Evolutionary conservation across 495 filamentous ascomycete species (phyloP), one percentile per base, ranked within the genome.

Genomic region (Tuber melanosporum): DNA sequence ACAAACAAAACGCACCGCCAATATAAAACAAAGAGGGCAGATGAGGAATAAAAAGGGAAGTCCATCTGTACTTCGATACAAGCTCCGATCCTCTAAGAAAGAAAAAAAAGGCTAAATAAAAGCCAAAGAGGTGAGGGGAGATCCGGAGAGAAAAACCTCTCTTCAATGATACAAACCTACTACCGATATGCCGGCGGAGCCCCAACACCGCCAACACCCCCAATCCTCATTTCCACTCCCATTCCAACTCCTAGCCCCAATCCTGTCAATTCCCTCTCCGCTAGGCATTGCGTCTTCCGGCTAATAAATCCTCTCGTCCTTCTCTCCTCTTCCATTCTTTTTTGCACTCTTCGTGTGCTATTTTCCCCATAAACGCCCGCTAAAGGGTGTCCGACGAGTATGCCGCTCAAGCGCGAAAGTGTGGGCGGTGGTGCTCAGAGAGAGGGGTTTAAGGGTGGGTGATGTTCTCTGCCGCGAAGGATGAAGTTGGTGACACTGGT

Each of bases 281-380:
- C 81, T 22, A 79, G 77, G 52, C 52, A 62, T 80, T 80, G 82
- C 78, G 78, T 80, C 49, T 79, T 79, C 22, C 75, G 86, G 86
- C 76, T 87, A 86, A 79, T 85, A n/a, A 62, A 10, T 84, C 82
- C 88, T 85, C 82, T 88, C 86, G 71, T 79, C 76, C 43, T 83
- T 80, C 79, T 90, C 82, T 93, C 89, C 72, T 97, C 92, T 75
- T 94, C 90, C 77, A 95, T 91, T 42, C 92, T 91, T 79, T 91
- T 88, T 62, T 93, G 93, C 70, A 98, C n/a, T n/a, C 94, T 85
- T 99, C 95, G 71, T 89, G 89, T 10, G 95, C 94, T 85, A 99
- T 92, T 85, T 94, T 94, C 86, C 91, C 91, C 79, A 98, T 91
- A 89, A 94, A 94, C 0, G 92, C 92, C 83, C 94, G 91, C 78